Evolutionary conservation across 1,284 basidiomycete genomes (phyloP), one percentile per base, ranked within the genome.

Genomic region (Naganishia albida): DNA sequence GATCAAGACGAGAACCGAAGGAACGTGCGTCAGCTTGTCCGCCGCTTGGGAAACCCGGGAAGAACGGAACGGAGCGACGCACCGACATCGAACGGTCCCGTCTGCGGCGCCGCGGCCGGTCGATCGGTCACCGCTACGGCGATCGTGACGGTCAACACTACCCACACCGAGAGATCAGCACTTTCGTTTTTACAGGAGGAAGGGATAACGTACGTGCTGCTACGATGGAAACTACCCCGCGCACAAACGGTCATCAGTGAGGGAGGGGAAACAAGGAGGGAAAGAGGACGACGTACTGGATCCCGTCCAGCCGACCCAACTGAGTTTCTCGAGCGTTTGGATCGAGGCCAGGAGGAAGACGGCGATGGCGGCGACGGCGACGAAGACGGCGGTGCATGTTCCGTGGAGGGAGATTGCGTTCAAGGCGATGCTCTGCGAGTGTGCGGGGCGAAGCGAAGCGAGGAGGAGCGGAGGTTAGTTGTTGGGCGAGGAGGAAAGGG

Each of bases 71-170:
- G 10, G 10, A 34, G 34, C 34, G 34, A 34, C 34, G 34, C 34
- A 34, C 34, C 34, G 64, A 72, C 72, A 39, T 74, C 74, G 59
- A 69, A 78, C 0, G 72, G 68, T 7, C 73, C 74, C 12, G 65
- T 69, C 16, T 71, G 64, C 15, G 78, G 77, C 7, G 75, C 75
- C 1, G 69, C 69, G 4, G 73, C 71, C 1, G 79, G 77, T 49
- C 78, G 72, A 46, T 77, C 76, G 28, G 73, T 69, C 6, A 78
- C 71, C 28, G 74, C 77, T 25, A 80, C 77, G n/a, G 78, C 75
- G 64, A 80, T 71, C 49, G 74, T 75, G 38, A 65, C 63, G 48
- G 43, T 42, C 18, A 65, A 42, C 18, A 59, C 63, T 65, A 30
- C 10, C 26, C 25, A 28, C 39, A 80, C 70, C 16, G 74, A 74